These are phyloP conservation scores for Candida caryicola DNA, from an alignment of 805 yeast species.

Conservation along the genomic window DNA sequence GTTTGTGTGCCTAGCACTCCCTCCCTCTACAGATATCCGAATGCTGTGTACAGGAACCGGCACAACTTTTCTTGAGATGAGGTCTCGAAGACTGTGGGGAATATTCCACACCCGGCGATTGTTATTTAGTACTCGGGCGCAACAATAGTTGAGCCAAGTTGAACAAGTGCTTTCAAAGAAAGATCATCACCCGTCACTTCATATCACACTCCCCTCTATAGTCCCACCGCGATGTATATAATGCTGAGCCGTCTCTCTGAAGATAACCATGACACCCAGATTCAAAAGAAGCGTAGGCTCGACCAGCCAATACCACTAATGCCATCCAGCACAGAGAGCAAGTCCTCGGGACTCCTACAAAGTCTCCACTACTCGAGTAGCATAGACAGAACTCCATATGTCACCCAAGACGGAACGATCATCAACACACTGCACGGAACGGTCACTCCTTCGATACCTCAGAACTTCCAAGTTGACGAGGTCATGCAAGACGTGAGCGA, in stretches of 20 bases:
- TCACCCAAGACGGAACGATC: conserved; percentile 2
- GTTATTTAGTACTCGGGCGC: too few relatives aligned
- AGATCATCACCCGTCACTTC: too few relatives aligned
- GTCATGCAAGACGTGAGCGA: conserved; percentile 6
- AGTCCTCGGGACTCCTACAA: too few relatives aligned
- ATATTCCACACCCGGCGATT: too few relatives aligned
- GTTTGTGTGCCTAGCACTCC: too few relatives aligned
- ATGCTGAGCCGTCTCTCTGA: neutral
- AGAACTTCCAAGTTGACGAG: neutral
- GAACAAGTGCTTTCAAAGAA: neutral
- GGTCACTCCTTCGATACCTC: conserved; percentile 1
- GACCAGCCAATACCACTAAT: conserved; percentile 8
- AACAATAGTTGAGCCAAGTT: neutral
- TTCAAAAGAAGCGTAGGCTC: conserved; percentile 9
- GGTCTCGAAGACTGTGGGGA: neutral
- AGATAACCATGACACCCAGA: neutral
- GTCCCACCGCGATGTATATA: neutral
- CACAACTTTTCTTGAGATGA: neutral
- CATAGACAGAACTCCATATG: neutral
- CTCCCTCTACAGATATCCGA: too few relatives aligned
- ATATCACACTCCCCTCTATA: too few relatives aligned
- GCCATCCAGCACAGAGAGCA: neutral
- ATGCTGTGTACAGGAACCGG: neutral
- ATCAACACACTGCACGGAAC: conserved; percentile 5
- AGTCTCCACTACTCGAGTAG: neutral